Conservation (phyloP, 495 filamentous ascomycete species). For the Paragyromitra xinjiangensis region DNA sequence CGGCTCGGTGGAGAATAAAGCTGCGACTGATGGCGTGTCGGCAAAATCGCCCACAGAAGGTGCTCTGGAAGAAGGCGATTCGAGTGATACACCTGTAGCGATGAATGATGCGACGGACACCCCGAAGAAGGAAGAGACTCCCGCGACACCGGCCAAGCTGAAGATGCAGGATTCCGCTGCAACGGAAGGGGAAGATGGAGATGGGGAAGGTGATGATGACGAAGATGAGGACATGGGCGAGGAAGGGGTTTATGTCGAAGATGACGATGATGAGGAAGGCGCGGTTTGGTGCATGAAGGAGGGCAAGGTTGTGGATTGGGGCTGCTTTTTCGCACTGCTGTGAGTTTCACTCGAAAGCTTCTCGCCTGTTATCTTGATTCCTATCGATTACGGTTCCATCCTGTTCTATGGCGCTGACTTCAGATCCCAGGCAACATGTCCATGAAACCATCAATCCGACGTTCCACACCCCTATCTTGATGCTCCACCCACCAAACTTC, state of each 20-base stretch:
- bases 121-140: constrained; percentile 59
- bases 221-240: constrained; percentile 63
- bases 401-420: not conserved
- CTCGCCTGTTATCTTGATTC: not conserved
- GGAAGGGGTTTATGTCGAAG: constrained; percentile 75
- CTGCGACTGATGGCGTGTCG: constrained; percentile 56
- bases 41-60: constrained; percentile 34
- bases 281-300: constrained; percentile 86
- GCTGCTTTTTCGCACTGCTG: constrained; percentile 89
- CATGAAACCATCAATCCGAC: constrained; percentile 86
- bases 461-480: constrained; percentile 90
- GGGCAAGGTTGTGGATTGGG: constrained; percentile 87
- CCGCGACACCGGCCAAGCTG: constrained; percentile 15
- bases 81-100: constrained; percentile 18
- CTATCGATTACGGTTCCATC: not conserved
- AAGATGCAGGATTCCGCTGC: constrained; percentile 19
- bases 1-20: constrained; percentile 53
- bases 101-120: constrained; percentile 57
- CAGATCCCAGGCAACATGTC: constrained; percentile 67
- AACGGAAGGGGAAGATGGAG: constrained; percentile 79
- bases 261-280: constrained; percentile 83
- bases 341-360: constrained; percentile 17
- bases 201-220: constrained; percentile 58
- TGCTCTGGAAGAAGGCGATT: constrained; percentile 27
- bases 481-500: constrained; percentile 88